These are phyloP conservation scores for Pyricularia sp. DNA, from an alignment of 2,329 filamentous ascomycete genomes.

Conservation along the genomic window DNA sequence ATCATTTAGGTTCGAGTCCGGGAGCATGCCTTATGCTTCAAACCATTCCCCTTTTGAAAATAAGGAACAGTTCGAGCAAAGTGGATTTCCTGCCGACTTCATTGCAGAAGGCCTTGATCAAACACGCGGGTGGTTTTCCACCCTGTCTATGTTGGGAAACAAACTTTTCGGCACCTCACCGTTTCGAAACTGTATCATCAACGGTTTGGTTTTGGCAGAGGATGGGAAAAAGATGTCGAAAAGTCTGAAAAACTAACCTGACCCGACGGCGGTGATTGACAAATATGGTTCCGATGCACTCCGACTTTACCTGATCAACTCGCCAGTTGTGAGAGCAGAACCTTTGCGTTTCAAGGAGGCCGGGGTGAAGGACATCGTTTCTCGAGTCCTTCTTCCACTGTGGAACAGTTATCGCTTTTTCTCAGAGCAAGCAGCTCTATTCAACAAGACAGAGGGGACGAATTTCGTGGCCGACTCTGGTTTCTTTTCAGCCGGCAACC, in stretches of 20 bases:
- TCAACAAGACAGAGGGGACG: background rate
- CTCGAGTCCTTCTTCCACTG: conserved; percentile 75
- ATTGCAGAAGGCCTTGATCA: conserved; percentile 42
- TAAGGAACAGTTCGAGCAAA: conserved; percentile 52
- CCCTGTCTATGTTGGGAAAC: conserved; percentile 73
- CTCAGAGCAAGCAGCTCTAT: background rate
- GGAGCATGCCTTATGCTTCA: conserved; percentile 87
- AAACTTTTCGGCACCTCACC: conserved; percentile 75
- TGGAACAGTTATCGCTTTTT: conserved; percentile 68
- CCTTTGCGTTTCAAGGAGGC: conserved; percentile 81
- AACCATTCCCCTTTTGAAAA: conserved; percentile 90
- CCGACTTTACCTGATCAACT: conserved; percentile 88
- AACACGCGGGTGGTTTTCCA: conserved; percentile 96
- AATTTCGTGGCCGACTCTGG: background rate
- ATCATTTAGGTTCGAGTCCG: conserved; percentile 65
- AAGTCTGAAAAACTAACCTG: conserved; percentile 88
- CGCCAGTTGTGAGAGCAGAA: conserved; percentile 83
- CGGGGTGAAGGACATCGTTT: conserved; percentile 88
- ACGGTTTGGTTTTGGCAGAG: conserved; percentile 84
- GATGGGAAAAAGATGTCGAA: conserved; percentile 99
- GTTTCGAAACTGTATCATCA: conserved; percentile 91
- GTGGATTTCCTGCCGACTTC: conserved; percentile 41
- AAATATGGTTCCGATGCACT: conserved; percentile 87
- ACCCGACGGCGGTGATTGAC: conserved; percentile 68
- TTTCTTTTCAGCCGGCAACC: background rate